Evolutionary conservation across 2,329 filamentous ascomycete species (phyloP).

Genomic region (Mariannaea elegans): DNA sequence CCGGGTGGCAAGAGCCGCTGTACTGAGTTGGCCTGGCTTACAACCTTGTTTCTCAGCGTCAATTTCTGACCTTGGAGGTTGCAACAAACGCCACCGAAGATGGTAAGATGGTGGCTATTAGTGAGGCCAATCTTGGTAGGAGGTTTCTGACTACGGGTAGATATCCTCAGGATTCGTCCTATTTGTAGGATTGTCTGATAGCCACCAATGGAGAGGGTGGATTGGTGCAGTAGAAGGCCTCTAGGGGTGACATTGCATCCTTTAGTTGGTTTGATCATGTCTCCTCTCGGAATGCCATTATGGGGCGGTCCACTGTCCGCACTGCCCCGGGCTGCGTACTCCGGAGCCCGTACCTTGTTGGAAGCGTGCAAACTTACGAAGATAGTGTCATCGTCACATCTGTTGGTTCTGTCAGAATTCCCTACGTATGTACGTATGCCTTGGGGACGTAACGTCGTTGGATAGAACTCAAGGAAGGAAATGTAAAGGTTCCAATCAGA

Average conservation of each 20-base stretch:
- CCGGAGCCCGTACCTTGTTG: conserved; percentile 12
- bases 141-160: conserved; percentile 16
- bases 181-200: conserved; percentile 20
- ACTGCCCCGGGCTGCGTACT: conserved; percentile 12
- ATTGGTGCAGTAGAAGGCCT: conserved; percentile 22
- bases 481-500: not conserved
- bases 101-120: conserved; percentile 19
- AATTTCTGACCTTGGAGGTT: conserved; percentile 16
- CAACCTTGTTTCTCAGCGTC: conserved; percentile 11
- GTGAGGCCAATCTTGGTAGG: conserved; percentile 21
- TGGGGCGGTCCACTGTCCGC: conserved; percentile 22
- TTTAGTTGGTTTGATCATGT: conserved; percentile 31
- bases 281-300: conserved; percentile 29
- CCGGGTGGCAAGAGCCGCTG: conserved; percentile 29
- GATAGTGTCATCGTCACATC: conserved; percentile 37
- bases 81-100: conserved; percentile 35
- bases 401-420: conserved; percentile 30
- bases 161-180: conserved; percentile 32
- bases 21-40: conserved; percentile 19
- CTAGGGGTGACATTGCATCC: conserved; percentile 31
- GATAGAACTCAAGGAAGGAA: not conserved
- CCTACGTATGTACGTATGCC: not conserved
- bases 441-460: conserved; percentile 7
- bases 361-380: conserved; percentile 32
- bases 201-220: conserved; percentile 32